Evolutionary conservation across 495 filamentous ascomycete genomes (phyloP), one percentile per base, ranked within the genome.

Genomic region (Hapsidospora chrysogenum): DNA sequence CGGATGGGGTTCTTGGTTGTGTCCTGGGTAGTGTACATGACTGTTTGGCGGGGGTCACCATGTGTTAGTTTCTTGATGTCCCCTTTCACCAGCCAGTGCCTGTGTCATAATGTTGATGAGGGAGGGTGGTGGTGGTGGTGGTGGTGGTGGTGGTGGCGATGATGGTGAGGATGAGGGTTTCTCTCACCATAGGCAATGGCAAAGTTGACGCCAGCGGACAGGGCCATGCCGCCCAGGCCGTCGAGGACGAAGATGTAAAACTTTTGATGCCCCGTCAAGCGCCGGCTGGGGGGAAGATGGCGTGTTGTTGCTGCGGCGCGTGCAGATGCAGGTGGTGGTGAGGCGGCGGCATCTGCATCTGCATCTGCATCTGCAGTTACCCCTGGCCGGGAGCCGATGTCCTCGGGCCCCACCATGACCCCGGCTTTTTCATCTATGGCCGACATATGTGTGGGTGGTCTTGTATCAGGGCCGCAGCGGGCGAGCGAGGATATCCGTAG

Each of bases 151-250:
- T 22, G 36, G 34, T 29, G 29, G 7, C n/a, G n/a, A 3, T 31
- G 31, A 19, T 16, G 21, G 10, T 27, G 6, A 40, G 11, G 22
- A 23, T 25, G 17, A 27, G 14, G 17, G 6, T 18, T 11, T 20
- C 4, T 33, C 42, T 35, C 45, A 60, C 56, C 51, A 39, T 63
- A 64, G 27, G 58, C 58, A 20, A 60, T 53, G 18, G 57, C 57
- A 33, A 63, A 60, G 44, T 64, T 63, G 41, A 61, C 54, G 5
- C 44, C 58, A 9, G 53, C 61, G 1, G 54, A 56, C 1, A 63
- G 13, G 30, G 55, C 31, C 36, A 51, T 40, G n/a, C 58, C 52
- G 15, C 48, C 49, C 18, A 64, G 21, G 3, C 57, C 59, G 38
- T 61, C 52, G 7, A 58, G 27, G 30, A 52, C 21, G 37, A 59